A percentile compares a stretch with the other conserved stretches of the same genome.
Conservation (phyloP, 208 protist species). For the Leishmania arabica region DNA sequence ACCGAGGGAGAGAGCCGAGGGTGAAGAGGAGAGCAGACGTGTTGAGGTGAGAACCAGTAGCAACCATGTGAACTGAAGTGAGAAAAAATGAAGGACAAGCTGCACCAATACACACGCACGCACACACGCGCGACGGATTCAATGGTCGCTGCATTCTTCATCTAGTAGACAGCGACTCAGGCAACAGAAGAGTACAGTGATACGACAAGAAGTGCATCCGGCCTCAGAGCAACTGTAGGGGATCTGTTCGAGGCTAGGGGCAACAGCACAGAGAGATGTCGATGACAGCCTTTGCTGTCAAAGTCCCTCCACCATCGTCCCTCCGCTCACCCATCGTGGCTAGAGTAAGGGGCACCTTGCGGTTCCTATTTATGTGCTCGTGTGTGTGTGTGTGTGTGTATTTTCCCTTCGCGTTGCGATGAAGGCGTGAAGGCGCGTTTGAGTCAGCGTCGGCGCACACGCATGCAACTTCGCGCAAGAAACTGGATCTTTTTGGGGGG, state of each 20-base stretch:
- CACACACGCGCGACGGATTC: neutral
- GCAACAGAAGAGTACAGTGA: neutral
- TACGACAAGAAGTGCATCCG: neutral
- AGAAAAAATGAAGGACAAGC: neutral
- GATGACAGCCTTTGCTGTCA: neutral
- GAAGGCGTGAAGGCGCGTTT: neutral
- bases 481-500: too few species aligned
- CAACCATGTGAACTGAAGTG: too few species aligned
- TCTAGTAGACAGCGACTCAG: neutral
- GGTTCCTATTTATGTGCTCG: neutral
- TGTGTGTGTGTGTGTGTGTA: neutral
- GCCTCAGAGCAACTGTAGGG: neutral
- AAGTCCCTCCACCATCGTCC: neutral
- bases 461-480: too few species aligned
- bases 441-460: neutral
- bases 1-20: neutral
- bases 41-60: neutral
- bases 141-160: neutral
- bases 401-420: neutral
- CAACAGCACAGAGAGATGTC: neutral
- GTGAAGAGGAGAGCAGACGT: neutral
- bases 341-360: neutral
- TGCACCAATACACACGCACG: neutral
- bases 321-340: neutral
- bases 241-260: neutral